Evolutionary conservation across 2,329 filamentous ascomycete species (phyloP).

Genomic region (Xylariomycetidae sp.): DNA sequence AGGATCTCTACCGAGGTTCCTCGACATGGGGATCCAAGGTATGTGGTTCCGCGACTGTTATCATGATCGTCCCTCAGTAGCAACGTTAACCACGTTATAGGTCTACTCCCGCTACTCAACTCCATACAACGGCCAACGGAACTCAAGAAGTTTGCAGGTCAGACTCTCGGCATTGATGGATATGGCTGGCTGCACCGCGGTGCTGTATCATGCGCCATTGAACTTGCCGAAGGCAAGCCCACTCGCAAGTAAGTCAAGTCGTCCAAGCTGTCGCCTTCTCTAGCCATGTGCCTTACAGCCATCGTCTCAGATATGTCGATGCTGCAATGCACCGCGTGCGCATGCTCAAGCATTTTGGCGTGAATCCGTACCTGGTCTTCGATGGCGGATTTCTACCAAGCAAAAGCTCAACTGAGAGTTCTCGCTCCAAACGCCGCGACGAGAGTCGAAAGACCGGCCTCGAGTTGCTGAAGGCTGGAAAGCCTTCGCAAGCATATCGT

Average conservation of each 20-base stretch:
- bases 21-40: conserved; percentile 28
- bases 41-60: conserved; percentile 2
- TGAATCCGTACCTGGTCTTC: conserved; percentile 93
- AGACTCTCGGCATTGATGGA: conserved; percentile 89
- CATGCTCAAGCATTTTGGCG: conserved; percentile 89
- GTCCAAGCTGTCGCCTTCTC: not conserved
- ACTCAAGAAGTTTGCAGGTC: conserved; percentile 78
- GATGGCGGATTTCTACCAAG: conserved; percentile 93
- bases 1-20: not conserved
- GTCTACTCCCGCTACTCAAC: conserved; percentile 85
- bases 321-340: conserved; percentile 84
- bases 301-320: conserved; percentile 80
- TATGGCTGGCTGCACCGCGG: conserved; percentile 98
- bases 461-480: conserved; percentile 76
- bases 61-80: conserved; percentile 13
- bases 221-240: conserved; percentile 81
- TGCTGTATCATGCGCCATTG: conserved; percentile 81
- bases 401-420: conserved; percentile 80
- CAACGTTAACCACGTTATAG: conserved; percentile 35
- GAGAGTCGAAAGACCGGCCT: conserved; percentile 70
- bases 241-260: conserved; percentile 65
- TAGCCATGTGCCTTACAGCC: not conserved
- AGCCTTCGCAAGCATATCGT: conserved; percentile 69
- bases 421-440: conserved; percentile 67
- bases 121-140: conserved; percentile 89